Base-by-base conservation (phyloP, 2,329 filamentous ascomycete species). In the Penicillium sp. region DNA sequence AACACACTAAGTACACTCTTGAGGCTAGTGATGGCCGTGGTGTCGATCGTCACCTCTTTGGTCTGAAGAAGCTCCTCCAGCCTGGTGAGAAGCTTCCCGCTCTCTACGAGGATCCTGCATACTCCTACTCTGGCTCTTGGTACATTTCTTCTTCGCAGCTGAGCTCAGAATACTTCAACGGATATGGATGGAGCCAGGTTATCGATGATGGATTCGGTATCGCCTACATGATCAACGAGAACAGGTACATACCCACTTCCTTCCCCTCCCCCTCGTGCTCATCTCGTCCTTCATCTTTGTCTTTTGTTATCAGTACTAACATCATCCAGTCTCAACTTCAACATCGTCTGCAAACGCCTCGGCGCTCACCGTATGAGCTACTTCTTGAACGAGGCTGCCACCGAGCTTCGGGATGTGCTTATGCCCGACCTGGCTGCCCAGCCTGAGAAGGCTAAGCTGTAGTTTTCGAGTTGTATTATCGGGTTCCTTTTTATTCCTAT, bases 211-310 rank as follows among this genome's bases (percentile, higher is more conserved):
- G 94, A 27, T 99, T 94, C 77, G 94, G 94, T 62, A 96, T 99
- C 71, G 94, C 94, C 37, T 99, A 99, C 75, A 99, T 99, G 94
- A 97, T 99, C 75, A 99, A 99, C 73, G 93, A 97, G 82, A 96
- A 97, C 76, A 92, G 86, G 88, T 90, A 72, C 75, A 80, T 69
- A 29, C 20, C 41, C 18, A 11, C 27, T 42, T 4, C 25, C 6
- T 12, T 1, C 6, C 31, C 15, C 14, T n/a, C 12, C 15, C 31
- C 31, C 6, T 15, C 3, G 26, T 7, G 9, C n/a, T n/a, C n/a
- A n/a, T 23, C 25, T 27, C 2, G 23, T 53, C 23, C 27, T 33
- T 4, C 25, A 26, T n/a, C 40, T 44, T 40, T 25, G 2, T 27
- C 27, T 6, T 8, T 45, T 55, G 40, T 57, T 9, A 2, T 42